Percentiles rank a stretch among this genome's conserved stretches.
These are phyloP conservation scores for Cochlearia excelsa DNA, from an alignment of 345 rosid species.

Conservation along the genomic window DNA sequence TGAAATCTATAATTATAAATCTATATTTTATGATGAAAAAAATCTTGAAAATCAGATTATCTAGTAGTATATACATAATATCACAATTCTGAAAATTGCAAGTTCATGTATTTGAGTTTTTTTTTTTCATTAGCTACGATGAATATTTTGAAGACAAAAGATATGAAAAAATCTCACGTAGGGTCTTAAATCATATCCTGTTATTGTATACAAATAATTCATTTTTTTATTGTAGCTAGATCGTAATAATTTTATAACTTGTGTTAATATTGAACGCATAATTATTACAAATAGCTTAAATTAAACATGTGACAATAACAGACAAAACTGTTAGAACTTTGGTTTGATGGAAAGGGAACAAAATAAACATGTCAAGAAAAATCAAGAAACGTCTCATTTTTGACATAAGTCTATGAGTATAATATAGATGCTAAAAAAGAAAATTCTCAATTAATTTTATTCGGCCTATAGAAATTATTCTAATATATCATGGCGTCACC, in stretches of 20 bases:
- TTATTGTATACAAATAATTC: slow-evolving; percentile 11
- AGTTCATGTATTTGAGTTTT: slow-evolving; percentile 16
- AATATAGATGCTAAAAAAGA: neutral
- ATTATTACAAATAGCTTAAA: slow-evolving; percentile 9
- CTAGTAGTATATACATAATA: too few species aligned
- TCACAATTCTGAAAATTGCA: neutral
- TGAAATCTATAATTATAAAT: too few species aligned
- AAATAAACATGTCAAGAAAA: slow-evolving; percentile 13
- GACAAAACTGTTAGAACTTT: slow-evolving; percentile 1
- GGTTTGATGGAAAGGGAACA: slow-evolving; percentile 6
- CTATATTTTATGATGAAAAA: too few species aligned
- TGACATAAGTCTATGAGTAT: slow-evolving; percentile 19
- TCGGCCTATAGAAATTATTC: slow-evolving; percentile 19
- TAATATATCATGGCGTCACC: slow-evolving; percentile 36
- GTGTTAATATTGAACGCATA: neutral
- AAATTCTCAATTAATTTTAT: slow-evolving; percentile 15
- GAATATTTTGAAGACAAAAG: slow-evolving; percentile 26
- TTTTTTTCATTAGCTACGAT: slow-evolving; percentile 23
- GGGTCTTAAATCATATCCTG: slow-evolving; percentile 30
- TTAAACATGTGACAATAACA: slow-evolving; percentile 11
- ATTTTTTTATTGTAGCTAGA: neutral
- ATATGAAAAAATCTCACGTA: slow-evolving; percentile 25
- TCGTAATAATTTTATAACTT: slow-evolving; percentile 14
- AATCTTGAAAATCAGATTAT: too few species aligned
- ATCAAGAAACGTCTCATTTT: neutral